These are phyloP conservation scores for Yamagishiella unicocca DNA, from an alignment of 139 green algal genomes.

Conservation along the genomic window DNA sequence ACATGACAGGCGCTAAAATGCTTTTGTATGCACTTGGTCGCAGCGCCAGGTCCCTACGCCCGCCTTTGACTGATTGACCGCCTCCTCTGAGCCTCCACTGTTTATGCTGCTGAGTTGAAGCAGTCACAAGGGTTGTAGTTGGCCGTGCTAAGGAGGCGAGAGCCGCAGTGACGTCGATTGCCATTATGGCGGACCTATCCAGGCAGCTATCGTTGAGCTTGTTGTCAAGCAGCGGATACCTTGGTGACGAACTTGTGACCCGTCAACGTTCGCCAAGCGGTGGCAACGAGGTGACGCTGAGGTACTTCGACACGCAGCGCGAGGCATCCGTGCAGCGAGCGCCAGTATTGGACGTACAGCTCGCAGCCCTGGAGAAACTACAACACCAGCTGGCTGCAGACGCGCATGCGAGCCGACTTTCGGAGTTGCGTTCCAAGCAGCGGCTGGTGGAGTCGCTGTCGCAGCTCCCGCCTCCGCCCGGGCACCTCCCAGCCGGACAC, in stretches of 20 bases:
- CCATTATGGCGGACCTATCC: conserved; percentile 3
- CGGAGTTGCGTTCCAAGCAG: conserved; percentile 7
- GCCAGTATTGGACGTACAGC: not conserved
- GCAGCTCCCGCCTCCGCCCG: not conserved
- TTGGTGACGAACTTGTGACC: not conserved
- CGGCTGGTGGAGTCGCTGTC: conserved; percentile 12
- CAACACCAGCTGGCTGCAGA: conserved; percentile 6
- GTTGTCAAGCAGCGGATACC: not conserved
- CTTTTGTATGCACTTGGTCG: no score
- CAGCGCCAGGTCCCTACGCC: no score
- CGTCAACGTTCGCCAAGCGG: not conserved
- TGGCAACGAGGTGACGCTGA: not conserved
- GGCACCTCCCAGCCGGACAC: not conserved
- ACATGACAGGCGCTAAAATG: no score
- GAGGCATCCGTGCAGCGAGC: not conserved
- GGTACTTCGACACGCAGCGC: not conserved
- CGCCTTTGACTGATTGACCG: no score
- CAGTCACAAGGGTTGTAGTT: no score
- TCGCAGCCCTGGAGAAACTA: conserved; percentile 13
- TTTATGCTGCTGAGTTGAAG: no score
- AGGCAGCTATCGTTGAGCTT: not conserved
- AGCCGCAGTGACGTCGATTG: no score
- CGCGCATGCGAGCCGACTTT: conserved; percentile 2
- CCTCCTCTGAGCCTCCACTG: no score
- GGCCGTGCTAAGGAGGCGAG: no score